A percentile compares a stretch with the other conserved stretches of the same genome.
Conservation (phyloP, 805 yeast genomes). For the Candida pseudoglaebosa region DNA sequence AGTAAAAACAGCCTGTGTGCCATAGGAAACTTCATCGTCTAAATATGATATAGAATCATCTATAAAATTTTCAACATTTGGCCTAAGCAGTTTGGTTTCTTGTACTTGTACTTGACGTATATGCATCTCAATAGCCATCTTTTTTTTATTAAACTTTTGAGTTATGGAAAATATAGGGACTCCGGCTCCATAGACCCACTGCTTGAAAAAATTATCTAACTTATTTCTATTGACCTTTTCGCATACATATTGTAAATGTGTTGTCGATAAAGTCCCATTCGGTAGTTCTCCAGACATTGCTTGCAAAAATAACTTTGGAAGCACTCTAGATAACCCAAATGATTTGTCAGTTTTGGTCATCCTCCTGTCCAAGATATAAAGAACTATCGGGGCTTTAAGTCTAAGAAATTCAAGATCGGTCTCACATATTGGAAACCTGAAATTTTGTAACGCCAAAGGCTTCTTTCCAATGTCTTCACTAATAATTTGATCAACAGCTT, state of each 20-base stretch:
- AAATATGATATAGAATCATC: constrained; percentile 41
- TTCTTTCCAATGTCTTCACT: constrained; percentile 72
- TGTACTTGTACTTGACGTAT: constrained; percentile 83
- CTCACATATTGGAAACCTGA: constrained; percentile 58
- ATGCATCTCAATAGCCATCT: constrained; percentile 92
- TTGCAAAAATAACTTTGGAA: constrained; percentile 87
- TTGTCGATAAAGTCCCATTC: constrained; percentile 71
- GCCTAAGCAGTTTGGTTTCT: constrained; percentile 41
- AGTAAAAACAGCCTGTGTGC: constrained; percentile 55
- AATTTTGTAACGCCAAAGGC: constrained; percentile 72
- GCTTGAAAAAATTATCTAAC: constrained; percentile 78
- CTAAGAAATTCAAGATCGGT: constrained; percentile 64
- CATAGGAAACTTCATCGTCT: constrained; percentile 38
- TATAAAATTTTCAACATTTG: constrained; percentile 40
- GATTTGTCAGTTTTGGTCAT: constrained; percentile 96
- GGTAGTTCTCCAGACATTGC: constrained; percentile 93
- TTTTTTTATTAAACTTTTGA: constrained; percentile 88
- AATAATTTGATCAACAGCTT: constrained; percentile 61
- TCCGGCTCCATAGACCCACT: constrained; percentile 90
- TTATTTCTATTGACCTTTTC: constrained; percentile 89
- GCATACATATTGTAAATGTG: constrained; percentile 88
- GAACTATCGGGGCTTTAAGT: constrained; percentile 80
- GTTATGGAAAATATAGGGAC: constrained; percentile 85
- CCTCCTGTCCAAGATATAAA: constrained; percentile 80
- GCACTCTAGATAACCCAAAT: constrained; percentile 84